Percentiles rank a stretch among this genome's conserved stretches.
These are phyloP conservation scores for Gonapodya prolifera DNA, from an alignment of 192 early-diverging fungal genomes.

Conservation along the genomic window DNA sequence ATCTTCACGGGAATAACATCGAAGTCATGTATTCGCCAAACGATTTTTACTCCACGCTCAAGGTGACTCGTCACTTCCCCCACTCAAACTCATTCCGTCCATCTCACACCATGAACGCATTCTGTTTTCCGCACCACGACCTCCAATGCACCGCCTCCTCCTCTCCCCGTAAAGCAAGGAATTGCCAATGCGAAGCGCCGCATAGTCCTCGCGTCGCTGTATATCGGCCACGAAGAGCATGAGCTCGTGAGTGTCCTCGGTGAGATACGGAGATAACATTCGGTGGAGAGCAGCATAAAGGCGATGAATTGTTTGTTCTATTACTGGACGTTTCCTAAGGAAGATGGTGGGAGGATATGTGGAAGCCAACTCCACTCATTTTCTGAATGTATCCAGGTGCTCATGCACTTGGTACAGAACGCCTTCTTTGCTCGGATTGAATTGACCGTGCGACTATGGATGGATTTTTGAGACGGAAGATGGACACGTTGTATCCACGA, in stretches of 20 bases:
- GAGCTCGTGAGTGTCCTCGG: slow-evolving; percentile 45
- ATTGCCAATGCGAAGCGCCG: slow-evolving; percentile 55
- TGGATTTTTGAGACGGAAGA: not conserved
- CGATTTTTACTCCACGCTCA: slow-evolving; percentile 34
- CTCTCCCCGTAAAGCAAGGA: slow-evolving; percentile 27
- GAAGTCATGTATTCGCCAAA: slow-evolving; percentile 33
- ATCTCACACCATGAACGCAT: too few relatives aligned
- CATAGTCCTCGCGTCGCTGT: slow-evolving; percentile 78
- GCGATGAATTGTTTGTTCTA: not conserved
- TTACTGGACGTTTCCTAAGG: not conserved
- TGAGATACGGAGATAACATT: not conserved
- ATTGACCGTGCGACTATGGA: not conserved
- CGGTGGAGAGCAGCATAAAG: not conserved
- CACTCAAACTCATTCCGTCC: too few relatives aligned
- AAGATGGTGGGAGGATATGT: not conserved
- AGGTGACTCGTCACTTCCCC: slow-evolving; percentile 1
- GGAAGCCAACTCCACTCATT: not conserved
- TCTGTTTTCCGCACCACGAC: not conserved
- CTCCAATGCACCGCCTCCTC: not conserved
- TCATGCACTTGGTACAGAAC: not conserved
- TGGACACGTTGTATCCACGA: not conserved
- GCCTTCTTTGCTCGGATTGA: not conserved
- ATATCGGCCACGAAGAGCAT: slow-evolving; percentile 69
- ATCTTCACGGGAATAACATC: slow-evolving; percentile 12
- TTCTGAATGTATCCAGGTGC: not conserved